These are phyloP conservation scores for Pseudogymnoascus sp. DNA, from an alignment of 2,329 filamentous ascomycete species.

Conservation along the genomic window DNA sequence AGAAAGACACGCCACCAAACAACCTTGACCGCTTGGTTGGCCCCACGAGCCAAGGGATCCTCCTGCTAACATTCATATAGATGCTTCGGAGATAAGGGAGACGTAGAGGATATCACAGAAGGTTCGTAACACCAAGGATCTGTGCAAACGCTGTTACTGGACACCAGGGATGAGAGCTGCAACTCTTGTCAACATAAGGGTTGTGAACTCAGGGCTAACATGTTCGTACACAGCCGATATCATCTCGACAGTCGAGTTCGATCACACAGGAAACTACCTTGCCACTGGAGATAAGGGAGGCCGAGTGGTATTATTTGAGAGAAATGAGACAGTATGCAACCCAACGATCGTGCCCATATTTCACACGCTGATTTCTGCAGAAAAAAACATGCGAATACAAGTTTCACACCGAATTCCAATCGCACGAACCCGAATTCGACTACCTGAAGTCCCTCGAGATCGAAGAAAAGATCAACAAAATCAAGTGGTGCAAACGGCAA, in stretches of 20 bases:
- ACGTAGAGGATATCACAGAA: slow-evolving; percentile 64
- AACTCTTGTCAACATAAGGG: slow-evolving; percentile 17
- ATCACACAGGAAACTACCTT: slow-evolving; percentile 82
- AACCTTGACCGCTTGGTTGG: slow-evolving; percentile 1
- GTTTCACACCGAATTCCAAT: slow-evolving; percentile 99
- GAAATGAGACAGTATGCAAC: slow-evolving; percentile 78
- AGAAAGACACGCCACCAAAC: background rate
- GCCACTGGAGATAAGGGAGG: slow-evolving; percentile 87
- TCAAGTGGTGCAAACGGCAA: slow-evolving; percentile 98
- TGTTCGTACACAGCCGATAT: slow-evolving; percentile 59
- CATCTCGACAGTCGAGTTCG: slow-evolving; percentile 85
- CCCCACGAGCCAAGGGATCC: background rate
- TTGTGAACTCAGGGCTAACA: slow-evolving; percentile 15
- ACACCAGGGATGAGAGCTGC: background rate
- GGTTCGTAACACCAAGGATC: slow-evolving; percentile 20
- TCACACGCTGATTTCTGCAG: slow-evolving; percentile 36
- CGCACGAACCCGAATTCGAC: slow-evolving; percentile 98
- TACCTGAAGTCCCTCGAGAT: slow-evolving; percentile 99
- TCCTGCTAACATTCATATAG: slow-evolving; percentile 39
- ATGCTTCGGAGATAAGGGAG: slow-evolving; percentile 99
- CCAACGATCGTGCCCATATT: background rate
- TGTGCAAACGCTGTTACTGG: background rate
- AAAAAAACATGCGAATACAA: slow-evolving; percentile 99
- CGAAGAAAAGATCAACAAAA: slow-evolving; percentile 99
- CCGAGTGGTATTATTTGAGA: slow-evolving; percentile 76